Evolutionary conservation across 306 rosid species (phyloP).

Genomic region (Medicago arabica): DNA sequence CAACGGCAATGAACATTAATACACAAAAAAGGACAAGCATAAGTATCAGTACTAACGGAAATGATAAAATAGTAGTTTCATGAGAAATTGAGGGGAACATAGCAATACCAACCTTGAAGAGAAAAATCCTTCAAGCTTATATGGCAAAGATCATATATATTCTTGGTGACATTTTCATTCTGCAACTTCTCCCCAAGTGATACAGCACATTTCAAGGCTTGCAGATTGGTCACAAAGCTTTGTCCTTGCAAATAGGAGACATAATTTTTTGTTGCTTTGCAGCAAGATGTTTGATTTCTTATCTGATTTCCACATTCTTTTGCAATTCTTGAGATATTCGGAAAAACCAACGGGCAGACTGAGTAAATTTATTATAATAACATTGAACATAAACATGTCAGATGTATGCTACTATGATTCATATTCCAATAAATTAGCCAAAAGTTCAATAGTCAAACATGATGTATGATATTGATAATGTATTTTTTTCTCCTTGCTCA

Average conservation of each 20-base stretch:
- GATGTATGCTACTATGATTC: neutral
- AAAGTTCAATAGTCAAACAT: neutral
- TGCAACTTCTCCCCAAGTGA: constrained; percentile 68
- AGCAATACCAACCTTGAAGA: constrained; percentile 65
- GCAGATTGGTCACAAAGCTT: constrained; percentile 74
- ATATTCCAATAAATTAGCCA: neutral
- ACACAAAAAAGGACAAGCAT: neutral
- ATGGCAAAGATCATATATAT: constrained; percentile 63
- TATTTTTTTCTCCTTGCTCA: constrained; percentile 33
- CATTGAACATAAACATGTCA: constrained; percentile 5
- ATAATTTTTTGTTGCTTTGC: constrained; percentile 59
- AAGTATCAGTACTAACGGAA: neutral
- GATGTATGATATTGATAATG: neutral
- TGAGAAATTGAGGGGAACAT: neutral
- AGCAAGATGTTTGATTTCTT: constrained; percentile 56
- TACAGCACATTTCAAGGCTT: constrained; percentile 74
- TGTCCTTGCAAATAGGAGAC: constrained; percentile 67
- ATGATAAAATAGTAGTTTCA: neutral
- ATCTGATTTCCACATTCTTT: constrained; percentile 46
- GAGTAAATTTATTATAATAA: constrained; percentile 25
- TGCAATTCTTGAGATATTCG: constrained; percentile 52
- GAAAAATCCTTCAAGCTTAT: constrained; percentile 76
- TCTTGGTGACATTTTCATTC: constrained; percentile 54
- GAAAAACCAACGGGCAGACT: constrained; percentile 70
- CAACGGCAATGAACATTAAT: neutral